Evolutionary conservation across 306 rosid genomes (phyloP), one percentile per base, ranked within the genome.

Genomic region (Alnus glutinosa): DNA sequence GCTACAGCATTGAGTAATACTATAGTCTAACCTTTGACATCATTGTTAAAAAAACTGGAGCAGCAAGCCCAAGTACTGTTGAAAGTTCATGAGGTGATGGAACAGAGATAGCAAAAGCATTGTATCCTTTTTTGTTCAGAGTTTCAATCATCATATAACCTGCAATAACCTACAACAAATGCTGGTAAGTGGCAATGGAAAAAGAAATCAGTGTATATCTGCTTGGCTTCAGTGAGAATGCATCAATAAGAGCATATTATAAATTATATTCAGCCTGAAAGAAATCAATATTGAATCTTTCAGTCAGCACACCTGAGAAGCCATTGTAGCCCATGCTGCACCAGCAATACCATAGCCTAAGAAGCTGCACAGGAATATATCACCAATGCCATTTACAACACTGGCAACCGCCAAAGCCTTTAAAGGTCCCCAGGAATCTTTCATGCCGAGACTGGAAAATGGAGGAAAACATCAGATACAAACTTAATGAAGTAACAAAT

Each of bases 401-500:
- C 87, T 91, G 32, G 97, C 89, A 75, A 71, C 87, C 10, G 86
- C 90, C 89, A 91, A 87, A 71, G 94, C 94, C 92, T 88, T 93
- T 82, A 89, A 77, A 62, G 96, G 97, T 79, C 94, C 97, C 97
- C 92, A 91, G 2, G 97, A 93, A 93, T 91, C 97, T 87, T 93
- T 93, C 97, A 89, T 88, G 80, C 94, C 96, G 81, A 93, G 97
- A 80, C 96, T 91, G 57, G 76, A 42, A 75, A 79, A 73, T 54
- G 42, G 59, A 66, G 4, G 37, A 75, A n/a, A 58, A 36, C 46
- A 57, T 44, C 58, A 82, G 70, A 74, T 44, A 72, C 10, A 68
- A 67, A 76, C 75, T 73, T 34, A 37, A 77, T 10, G 70, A 63
- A 37, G 66, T 64, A 75, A 69, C 73, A 61, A 51, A 42, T 34